Evolutionary conservation across 1,284 basidiomycete genomes (phyloP), one percentile per base, ranked within the genome.

Genomic region (Meira miltonrushii): DNA sequence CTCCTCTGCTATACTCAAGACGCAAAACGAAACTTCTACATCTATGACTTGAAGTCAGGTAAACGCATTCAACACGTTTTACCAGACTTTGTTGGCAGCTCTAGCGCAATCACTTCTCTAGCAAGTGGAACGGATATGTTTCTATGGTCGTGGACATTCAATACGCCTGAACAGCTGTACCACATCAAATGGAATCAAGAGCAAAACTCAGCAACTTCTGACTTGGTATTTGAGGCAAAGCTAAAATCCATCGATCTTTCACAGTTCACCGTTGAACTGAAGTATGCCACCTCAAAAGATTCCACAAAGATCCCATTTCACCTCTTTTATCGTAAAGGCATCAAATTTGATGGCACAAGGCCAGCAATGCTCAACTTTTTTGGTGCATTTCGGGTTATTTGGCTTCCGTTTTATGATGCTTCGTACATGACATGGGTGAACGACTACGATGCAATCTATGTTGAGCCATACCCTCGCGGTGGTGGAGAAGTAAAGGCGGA

Each of bases 11-110:
- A 89, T 81, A 87, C 88, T 68, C 83, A 85, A 60, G 87, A 92
- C 68, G 89, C 88, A 71, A 88, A 87, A 67, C 88, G 90, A 72
- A 87, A 90, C 78, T 81, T 92, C 39, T 89, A 89, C 77, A 77
- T 91, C 55, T 86, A 88, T 79, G 81, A 84, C 43, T 81, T 86
- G 37, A 49, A 64, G 56, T 77, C 80, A 0, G 90, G 90, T 39
- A 76, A 82, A 66, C 81, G 80, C 52, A 67, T 88, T 56, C 79
- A 81, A 41, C 85, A 85, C 4, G 78, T 92, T 15, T 85, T 84
- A 2, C 79, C 83, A 5, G 84, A 88, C 50, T 57, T 88, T 55
- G 86, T 92, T 28, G 90, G 90, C 23, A 82, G 86, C 3, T 83
- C 86, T 39, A 80, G 80, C 13, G 79, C 87, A 37, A 79, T 81